Evolutionary conservation across 352 stramenopile genomes (phyloP).

Genomic region (Pythium volutum): DNA sequence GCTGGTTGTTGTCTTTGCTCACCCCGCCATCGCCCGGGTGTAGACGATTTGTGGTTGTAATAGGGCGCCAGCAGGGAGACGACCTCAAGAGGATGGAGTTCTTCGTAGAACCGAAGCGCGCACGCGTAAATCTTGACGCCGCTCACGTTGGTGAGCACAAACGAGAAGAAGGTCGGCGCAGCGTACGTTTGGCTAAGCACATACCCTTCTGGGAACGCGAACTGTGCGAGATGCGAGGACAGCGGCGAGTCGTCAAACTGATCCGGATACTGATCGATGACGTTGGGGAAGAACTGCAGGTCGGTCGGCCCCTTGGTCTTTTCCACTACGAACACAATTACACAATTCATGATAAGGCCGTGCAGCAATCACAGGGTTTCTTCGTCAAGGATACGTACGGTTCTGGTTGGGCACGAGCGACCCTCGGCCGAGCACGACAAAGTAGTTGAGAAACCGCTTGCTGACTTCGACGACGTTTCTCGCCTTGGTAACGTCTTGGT

Average conservation of each 20-base stretch:
- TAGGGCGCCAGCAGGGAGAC: constrained; percentile 64
- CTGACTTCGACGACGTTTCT: constrained; percentile 67
- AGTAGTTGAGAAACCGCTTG: constrained; percentile 85
- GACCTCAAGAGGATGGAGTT: constrained; percentile 76
- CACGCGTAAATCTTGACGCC: constrained; percentile 81
- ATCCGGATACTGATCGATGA: constrained; percentile 69
- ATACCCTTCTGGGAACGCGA: constrained; percentile 79
- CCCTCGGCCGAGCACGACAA: constrained; percentile 71
- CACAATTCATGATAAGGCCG: background rate
- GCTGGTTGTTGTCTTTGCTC: background rate
- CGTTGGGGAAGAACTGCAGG: constrained; percentile 61
- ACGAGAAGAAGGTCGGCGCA: constrained; percentile 73
- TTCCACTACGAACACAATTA: constrained; percentile 42
- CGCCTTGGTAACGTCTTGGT: constrained; percentile 37
- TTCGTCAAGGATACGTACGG: constrained; percentile 36
- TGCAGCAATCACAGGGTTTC: background rate
- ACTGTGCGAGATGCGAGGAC: constrained; percentile 66
- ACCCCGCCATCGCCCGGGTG: background rate
- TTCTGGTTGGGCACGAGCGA: constrained; percentile 54
- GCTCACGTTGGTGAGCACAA: constrained; percentile 81
- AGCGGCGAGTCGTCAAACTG: constrained; percentile 52
- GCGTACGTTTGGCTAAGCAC: constrained; percentile 52
- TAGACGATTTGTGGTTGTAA: constrained; percentile 18
- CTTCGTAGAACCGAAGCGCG: constrained; percentile 79
- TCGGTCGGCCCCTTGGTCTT: constrained; percentile 70